Percentiles rank a stretch among this genome's conserved stretches.
phyloP scores from a whole-genome alignment of 2,329 filamentous ascomycete genomes.

The Cucurbitaria berberidis region DNA sequence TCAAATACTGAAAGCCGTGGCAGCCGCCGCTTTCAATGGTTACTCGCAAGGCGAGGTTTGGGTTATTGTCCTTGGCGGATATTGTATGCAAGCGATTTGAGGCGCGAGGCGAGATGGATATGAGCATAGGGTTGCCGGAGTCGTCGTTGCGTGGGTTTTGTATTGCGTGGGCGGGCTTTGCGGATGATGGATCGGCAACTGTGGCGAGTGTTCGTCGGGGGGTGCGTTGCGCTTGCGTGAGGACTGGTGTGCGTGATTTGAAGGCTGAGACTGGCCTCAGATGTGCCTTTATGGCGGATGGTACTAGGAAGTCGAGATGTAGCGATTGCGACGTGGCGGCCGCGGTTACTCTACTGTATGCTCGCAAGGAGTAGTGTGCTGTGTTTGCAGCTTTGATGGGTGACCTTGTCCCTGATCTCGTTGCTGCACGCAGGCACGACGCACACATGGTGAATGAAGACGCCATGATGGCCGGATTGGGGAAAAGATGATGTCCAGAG shows the following conservation, averaged over 20 bases:
- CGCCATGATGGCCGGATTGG: slow-evolving; percentile 25
- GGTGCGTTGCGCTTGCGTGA: slow-evolving; percentile 39
- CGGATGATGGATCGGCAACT: slow-evolving; percentile 24
- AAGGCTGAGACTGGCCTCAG: not conserved
- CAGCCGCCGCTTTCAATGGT: slow-evolving; percentile 93
- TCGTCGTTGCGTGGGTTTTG: slow-evolving; percentile 80
- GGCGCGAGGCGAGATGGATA: slow-evolving; percentile 85
- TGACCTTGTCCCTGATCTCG: slow-evolving; percentile 2
- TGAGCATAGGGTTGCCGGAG: slow-evolving; percentile 79
- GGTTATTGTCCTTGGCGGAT: slow-evolving; percentile 63
- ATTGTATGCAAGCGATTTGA: slow-evolving; percentile 71
- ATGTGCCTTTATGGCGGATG: slow-evolving; percentile 13
- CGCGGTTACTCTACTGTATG: slow-evolving; percentile 26
- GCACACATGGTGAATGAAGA: slow-evolving; percentile 38
- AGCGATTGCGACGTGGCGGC: slow-evolving; percentile 31
- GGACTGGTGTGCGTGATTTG: not conserved
- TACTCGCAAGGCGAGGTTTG: slow-evolving; percentile 84
- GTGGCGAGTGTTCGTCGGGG: slow-evolving; percentile 44
- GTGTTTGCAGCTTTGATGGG: slow-evolving; percentile 5
- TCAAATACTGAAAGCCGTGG: slow-evolving; percentile 97
- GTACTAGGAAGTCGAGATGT: slow-evolving; percentile 43
- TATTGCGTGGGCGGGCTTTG: slow-evolving; percentile 45
- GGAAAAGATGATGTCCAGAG: slow-evolving; percentile 1
- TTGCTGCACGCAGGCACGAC: slow-evolving; percentile 38
- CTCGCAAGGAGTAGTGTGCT: slow-evolving; percentile 11